phyloP scores from a whole-genome alignment of 768 basidiomycete genomes.

The Suillus sp. region DNA sequence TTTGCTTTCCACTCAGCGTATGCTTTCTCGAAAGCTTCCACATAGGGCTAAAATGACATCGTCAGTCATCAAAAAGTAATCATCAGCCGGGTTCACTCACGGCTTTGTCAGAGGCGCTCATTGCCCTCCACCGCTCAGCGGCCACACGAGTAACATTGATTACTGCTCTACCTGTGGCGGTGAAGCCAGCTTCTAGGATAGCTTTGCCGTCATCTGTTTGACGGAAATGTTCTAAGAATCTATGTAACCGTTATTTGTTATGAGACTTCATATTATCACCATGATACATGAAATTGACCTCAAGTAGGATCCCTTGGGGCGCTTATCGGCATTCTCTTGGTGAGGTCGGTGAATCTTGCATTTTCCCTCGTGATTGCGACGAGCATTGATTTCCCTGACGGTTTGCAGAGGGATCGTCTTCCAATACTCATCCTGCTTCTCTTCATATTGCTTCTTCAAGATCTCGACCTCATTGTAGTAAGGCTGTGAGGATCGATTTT shows the following conservation, averaged over 20 bases:
- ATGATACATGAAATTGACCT: constrained; percentile 21
- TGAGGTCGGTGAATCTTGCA: constrained; percentile 11
- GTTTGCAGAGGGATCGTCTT: constrained; percentile 20
- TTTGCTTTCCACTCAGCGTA: neutral
- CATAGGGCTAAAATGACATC: constrained; percentile 11
- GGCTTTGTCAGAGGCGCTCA: constrained; percentile 36
- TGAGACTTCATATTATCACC: neutral
- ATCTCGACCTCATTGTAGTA: constrained; percentile 26
- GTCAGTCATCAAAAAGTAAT: neutral
- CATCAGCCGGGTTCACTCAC: constrained; percentile 19
- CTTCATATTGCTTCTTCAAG: constrained; percentile 21
- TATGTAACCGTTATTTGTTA: neutral
- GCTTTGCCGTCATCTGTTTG: constrained; percentile 18
- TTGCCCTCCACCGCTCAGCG: constrained; percentile 32
- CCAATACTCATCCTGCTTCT: constrained; percentile 33
- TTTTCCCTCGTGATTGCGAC: constrained; percentile 32
- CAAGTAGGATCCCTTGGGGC: constrained; percentile 24
- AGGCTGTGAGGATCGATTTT: constrained; percentile 22
- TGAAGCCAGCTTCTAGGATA: constrained; percentile 15
- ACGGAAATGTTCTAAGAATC: constrained; percentile 27
- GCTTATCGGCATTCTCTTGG: neutral
- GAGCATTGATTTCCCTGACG: constrained; percentile 36
- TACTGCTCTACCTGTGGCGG: constrained; percentile 4
- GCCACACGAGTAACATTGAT: constrained; percentile 20
- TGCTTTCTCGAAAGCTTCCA: constrained; percentile 12